Percentiles rank a stretch among this genome's conserved stretches.
Conservation (phyloP, 768 basidiomycete species). For the Termitomyces sp. region DNA sequence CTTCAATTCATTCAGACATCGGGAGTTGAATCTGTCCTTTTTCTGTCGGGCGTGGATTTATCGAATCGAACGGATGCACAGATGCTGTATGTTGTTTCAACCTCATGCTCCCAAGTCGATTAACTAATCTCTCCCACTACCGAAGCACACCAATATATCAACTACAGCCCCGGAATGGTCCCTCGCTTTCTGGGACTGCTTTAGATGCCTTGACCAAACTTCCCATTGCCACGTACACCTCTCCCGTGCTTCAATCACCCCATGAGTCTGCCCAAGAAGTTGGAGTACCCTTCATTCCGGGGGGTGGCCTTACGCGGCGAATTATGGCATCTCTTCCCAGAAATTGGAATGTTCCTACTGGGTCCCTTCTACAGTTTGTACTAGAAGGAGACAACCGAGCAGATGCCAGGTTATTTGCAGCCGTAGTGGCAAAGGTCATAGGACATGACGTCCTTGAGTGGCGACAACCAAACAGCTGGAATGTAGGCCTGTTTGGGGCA, state of each 20-base stretch:
- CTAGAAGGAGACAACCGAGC: conserved; percentile 78
- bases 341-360: conserved; percentile 47
- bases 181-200: conserved; percentile 36
- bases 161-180: conserved; percentile 38
- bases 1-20: conserved; percentile 50
- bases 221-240: conserved; percentile 50
- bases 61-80: conserved; percentile 71
- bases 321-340: conserved; percentile 53
- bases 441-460: conserved; percentile 36
- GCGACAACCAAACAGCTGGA: conserved; percentile 68
- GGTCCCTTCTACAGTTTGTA: conserved; percentile 65
- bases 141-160: conserved; percentile 71
- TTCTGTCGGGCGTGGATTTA: conserved; percentile 73
- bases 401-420: conserved; percentile 63
- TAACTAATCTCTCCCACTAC: background rate
- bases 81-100: conserved; percentile 51
- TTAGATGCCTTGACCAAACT: conserved; percentile 38
- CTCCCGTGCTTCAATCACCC: conserved; percentile 35
- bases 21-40: conserved; percentile 45
- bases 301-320: conserved; percentile 67
- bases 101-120: background rate
- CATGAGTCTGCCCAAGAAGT: conserved; percentile 15
- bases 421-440: conserved; percentile 44
- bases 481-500: conserved; percentile 61
- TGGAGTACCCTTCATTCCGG: conserved; percentile 68